Evolutionary conservation across 495 filamentous ascomycete species (phyloP), one percentile per base, ranked within the genome.

Genomic region (Aeminium ludgeri): DNA sequence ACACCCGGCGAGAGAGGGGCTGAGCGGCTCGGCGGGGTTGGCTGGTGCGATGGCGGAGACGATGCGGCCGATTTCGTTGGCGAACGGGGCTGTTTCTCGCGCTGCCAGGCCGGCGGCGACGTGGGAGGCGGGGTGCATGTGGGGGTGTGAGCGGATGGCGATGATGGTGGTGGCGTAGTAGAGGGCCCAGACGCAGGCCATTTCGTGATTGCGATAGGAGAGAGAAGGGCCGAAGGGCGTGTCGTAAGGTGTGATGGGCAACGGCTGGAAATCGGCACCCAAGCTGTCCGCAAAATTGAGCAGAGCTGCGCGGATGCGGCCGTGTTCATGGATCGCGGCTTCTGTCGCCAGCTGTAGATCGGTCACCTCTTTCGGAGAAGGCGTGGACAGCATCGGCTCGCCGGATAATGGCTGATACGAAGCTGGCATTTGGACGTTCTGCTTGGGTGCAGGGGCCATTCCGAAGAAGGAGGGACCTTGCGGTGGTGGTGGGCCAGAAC

Each of bases 91-190:
- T 2, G 89, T 94, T 36, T 75, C 67, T 2, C 61, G 58, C 0
- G 84, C 80, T 6, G 75, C 71, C 28, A 89, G 67, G 10, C 73
- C 76, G 0, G 81, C 80, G 5, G 86, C 82, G 30, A 81, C 66
- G 75, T 92, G 87, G 40, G 85, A 77, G n/a, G 83, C 70, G 0
- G 87, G 83, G 4, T 85, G 89, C 86, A 95, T 93, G 1, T 68
- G 72, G 0, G 89, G 89, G 47, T 93, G 85, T 0, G 78, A 62
- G 28, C 89, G 69, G 36, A 83, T 62, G 16, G 84, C 68, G 34
- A 87, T 62, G 36, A 97, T 85, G 20, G 82, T 67, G 2, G 74
- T 76, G 57, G 81, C 80, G 60, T 86, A 80, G 55, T 78, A 93
- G 39, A 82, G 76, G 50, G 74, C 76, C 77, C 84, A 87, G 16